Evolutionary conservation across 352 stramenopile genomes (phyloP).

Genomic region (Elongisporangium senticosum): DNA sequence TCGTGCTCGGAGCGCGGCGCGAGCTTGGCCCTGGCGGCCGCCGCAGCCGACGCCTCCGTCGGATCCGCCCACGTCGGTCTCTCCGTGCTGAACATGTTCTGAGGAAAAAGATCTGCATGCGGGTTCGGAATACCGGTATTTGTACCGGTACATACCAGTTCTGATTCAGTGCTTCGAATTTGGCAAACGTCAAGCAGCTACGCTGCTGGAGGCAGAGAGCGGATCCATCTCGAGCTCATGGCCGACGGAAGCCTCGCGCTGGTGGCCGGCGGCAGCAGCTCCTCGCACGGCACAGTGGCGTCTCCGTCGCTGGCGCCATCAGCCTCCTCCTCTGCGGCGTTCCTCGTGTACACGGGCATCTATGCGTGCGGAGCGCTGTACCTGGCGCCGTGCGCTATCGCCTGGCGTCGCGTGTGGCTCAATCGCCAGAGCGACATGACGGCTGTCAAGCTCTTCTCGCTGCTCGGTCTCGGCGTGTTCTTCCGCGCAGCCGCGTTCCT

Average conservation of each 20-base stretch:
- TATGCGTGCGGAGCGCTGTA: constrained; percentile 49
- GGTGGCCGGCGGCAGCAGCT: neutral
- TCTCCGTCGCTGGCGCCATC: neutral
- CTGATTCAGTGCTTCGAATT: neutral
- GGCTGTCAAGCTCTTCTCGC: constrained; percentile 46
- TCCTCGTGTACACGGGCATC: constrained; percentile 42
- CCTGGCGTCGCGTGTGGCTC: constrained; percentile 28
- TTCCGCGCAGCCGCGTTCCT: constrained; percentile 42
- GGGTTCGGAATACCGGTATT: neutral
- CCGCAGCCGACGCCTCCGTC: neutral
- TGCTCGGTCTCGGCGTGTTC: constrained; percentile 39
- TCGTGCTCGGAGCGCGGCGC: neutral
- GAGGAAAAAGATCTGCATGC: neutral
- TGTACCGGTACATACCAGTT: neutral
- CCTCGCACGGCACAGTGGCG: neutral
- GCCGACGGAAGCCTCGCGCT: neutral
- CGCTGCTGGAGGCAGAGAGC: neutral
- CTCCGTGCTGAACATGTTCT: neutral
- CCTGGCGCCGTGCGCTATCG: constrained; percentile 31
- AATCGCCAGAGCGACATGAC: constrained; percentile 39
- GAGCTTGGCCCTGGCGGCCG: neutral
- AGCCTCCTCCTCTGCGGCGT: constrained; percentile 4
- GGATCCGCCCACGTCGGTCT: neutral
- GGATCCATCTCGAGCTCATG: neutral
- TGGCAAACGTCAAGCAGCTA: neutral